Evolutionary conservation across 306 rosid species (phyloP), one percentile per base, ranked within the genome.

Genomic region (Vigna hirtella): DNA sequence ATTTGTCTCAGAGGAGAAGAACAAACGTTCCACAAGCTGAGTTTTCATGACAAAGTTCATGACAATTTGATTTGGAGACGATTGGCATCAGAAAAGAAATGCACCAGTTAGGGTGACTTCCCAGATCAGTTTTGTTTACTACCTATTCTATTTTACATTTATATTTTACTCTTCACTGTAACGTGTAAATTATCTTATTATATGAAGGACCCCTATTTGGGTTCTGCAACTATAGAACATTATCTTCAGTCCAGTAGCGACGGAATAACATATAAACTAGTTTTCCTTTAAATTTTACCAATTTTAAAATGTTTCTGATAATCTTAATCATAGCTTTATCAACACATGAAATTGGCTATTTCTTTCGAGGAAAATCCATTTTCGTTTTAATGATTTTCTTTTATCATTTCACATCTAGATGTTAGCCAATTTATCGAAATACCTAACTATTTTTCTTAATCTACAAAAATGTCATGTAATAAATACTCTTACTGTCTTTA

Each of bases 1-100:
- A 82, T 85, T 74, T 87, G 86, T 83, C 72, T 42, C 90, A 80
- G 9, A 86, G 90, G 87, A 89, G 70, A 78, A 80, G 80, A 11
- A 79, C 90, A 52, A 87, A 76, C 51, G 51, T 65, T 22, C 72
- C 64, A 17, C 90, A 89, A 74, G 81, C 85, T 65, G 89, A 88
- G 66, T 38, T 47, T 71, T 85, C 88, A 9, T 85, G 84, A 58
- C 49, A 43, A 43, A 2, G 10, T 40, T 40, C 11, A 9, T 40
- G 12, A 42, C 34, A 70, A 66, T 67, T 77, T 57, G 34, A 20
- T 17, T 50, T 43, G 26, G 36, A 49, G 65, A 50, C 22, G 34
- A 59, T 77, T 18, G 66, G 74, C 66, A 38, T 49, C 76, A 49
- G 62, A 74, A 40, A 48, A 79, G 81, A 28, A 26, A 48, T 58